Percentiles rank a stretch among this genome's conserved stretches.
These are phyloP conservation scores for Talaromyces ruber DNA, from an alignment of 495 filamentous ascomycete species.

Conservation along the genomic window DNA sequence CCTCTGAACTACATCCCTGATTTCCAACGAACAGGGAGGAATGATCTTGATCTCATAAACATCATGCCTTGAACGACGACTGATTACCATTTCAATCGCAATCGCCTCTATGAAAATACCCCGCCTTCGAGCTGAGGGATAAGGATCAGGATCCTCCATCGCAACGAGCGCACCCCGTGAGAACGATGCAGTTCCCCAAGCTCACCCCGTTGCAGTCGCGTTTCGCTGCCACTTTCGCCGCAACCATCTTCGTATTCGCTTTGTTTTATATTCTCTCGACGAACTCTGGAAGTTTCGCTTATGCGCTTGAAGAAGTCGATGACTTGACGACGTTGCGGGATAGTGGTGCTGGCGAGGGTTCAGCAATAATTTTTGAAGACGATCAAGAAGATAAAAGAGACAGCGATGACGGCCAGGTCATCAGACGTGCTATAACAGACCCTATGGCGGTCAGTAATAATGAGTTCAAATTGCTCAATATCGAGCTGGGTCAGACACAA, in stretches of 20 bases:
- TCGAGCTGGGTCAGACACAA: conserved; percentile 48
- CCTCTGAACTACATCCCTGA: neutral
- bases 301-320: conserved; percentile 34
- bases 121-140: neutral
- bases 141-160: conserved; percentile 1
- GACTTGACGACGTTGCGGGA: neutral
- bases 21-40: neutral
- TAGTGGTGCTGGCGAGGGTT: neutral
- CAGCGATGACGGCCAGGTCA: conserved; percentile 35
- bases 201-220: conserved; percentile 60
- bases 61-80: neutral
- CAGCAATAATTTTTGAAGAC: conserved; percentile 11
- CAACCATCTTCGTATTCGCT: conserved; percentile 43
- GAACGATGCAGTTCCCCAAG: conserved; percentile 46
- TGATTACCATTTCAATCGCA: neutral
- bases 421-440: conserved; percentile 48
- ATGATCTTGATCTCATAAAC: neutral
- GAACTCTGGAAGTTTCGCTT: conserved; percentile 42
- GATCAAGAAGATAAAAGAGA: conserved; percentile 27
- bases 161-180: neutral
- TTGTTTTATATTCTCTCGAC: conserved; percentile 46
- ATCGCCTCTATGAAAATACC: neutral
- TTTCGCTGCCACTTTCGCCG: conserved; percentile 54
- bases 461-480: conserved; percentile 40
- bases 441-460: conserved; percentile 54